Evolutionary conservation across 2,329 filamentous ascomycete species (phyloP).

Genomic region (Coniochaeta sp.): DNA sequence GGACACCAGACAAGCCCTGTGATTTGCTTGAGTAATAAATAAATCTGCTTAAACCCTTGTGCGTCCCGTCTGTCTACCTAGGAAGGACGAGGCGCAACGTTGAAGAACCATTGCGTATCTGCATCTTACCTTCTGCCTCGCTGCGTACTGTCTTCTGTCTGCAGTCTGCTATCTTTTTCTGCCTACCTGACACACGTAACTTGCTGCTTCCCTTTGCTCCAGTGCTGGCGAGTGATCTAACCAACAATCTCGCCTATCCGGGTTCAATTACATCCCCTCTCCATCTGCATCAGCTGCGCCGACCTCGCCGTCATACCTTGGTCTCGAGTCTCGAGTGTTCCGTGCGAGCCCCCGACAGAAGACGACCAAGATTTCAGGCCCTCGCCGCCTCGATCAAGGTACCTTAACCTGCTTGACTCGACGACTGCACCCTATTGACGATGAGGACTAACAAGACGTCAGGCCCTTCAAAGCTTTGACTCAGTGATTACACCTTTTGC

Average conservation of each 20-base stretch:
- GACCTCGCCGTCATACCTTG: not conserved
- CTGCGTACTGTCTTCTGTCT: not conserved
- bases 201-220: not conserved
- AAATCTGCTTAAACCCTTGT: conserved; percentile 6
- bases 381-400: not conserved
- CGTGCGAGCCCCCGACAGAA: not conserved
- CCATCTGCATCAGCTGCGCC: not conserved
- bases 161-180: not conserved
- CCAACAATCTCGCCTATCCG: not conserved
- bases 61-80: not conserved
- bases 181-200: too few relatives aligned
- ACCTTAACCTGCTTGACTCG: not conserved
- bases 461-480: not conserved
- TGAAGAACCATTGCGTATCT: not conserved
- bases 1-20: conserved; percentile 6
- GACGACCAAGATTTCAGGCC: not conserved
- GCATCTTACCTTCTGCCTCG: not conserved
- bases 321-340: not conserved
- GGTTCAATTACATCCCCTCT: not conserved
- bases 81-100: not conserved
- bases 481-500: not conserved
- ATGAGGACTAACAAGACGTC: not conserved
- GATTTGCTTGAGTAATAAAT: conserved; percentile 12
- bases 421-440: not conserved
- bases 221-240: not conserved